A percentile compares a stretch with the other conserved stretches of the same genome.
These are phyloP conservation scores for Fusarium pseudocircinatum DNA, from an alignment of 2,329 filamentous ascomycete genomes.

Conservation along the genomic window DNA sequence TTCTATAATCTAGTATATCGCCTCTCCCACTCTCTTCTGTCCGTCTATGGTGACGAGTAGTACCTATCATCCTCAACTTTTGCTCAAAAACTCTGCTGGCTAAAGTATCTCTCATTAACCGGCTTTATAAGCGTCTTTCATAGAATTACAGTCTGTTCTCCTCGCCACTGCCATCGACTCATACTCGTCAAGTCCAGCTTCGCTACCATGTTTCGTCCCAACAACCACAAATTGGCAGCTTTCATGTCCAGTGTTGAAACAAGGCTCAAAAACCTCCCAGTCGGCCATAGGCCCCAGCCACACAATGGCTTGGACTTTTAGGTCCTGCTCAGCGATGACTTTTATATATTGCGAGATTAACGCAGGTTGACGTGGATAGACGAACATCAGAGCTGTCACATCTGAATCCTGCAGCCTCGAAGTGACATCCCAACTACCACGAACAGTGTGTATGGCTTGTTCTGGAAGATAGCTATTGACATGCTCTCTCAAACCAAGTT, in stretches of 20 bases:
- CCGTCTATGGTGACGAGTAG: background rate
- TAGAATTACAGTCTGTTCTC: background rate
- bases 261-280: conserved; percentile 39
- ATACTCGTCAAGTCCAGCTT: conserved; percentile 34
- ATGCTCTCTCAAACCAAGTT: conserved; percentile 3
- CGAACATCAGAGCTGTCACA: conserved; percentile 44
- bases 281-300: conserved; percentile 43
- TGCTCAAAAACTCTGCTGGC: background rate
- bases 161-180: conserved; percentile 36
- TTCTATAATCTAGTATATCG: too few relatives aligned
- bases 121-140: background rate
- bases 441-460: conserved; percentile 41
- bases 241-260: conserved; percentile 13
- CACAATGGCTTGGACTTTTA: conserved; percentile 22
- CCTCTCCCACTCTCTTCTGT: background rate
- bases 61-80: background rate
- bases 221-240: conserved; percentile 9
- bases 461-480: conserved; percentile 44
- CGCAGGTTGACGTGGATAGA: conserved; percentile 47
- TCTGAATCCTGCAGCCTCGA: conserved; percentile 38
- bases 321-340: background rate
- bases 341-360: conserved; percentile 44
- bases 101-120: background rate
- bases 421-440: conserved; percentile 46
- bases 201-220: conserved; percentile 10